Evolutionary conservation across 805 yeast species (phyloP).

Genomic region (Wickerhamiella shivajii): DNA sequence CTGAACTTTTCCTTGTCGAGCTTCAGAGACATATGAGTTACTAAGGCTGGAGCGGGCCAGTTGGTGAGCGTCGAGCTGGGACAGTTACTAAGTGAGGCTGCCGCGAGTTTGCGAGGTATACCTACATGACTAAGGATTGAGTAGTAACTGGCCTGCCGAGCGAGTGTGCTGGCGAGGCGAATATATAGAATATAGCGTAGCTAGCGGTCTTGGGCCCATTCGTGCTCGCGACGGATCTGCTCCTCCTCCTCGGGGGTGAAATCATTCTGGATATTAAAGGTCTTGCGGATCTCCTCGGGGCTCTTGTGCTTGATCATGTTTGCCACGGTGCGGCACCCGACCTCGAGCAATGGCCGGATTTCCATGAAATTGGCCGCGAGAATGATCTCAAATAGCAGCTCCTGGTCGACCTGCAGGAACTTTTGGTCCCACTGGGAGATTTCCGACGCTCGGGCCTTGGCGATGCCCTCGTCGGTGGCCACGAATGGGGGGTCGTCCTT

Average conservation of each 20-base stretch:
- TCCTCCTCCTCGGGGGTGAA: conserved; percentile 36
- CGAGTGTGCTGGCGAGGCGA: too few species aligned
- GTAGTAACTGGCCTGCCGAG: too few species aligned
- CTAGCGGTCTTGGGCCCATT: conserved; percentile 29
- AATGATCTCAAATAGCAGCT: conserved; percentile 35
- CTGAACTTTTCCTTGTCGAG: conserved; percentile 27
- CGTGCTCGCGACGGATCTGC: conserved; percentile 33
- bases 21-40: conserved; percentile 3
- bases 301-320: conserved; percentile 34
- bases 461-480: conserved; percentile 39
- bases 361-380: conserved; percentile 35
- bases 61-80: too few species aligned
- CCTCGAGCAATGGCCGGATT: conserved; percentile 31
- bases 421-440: conserved; percentile 93
- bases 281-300: conserved; percentile 33
- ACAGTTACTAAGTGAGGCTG: too few species aligned
- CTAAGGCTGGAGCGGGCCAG: too few species aligned
- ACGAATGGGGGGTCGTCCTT: conserved; percentile 52
- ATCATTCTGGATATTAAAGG: conserved; percentile 32
- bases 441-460: conserved; percentile 71
- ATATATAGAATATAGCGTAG: too few species aligned
- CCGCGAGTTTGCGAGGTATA: too few species aligned
- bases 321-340: conserved; percentile 36
- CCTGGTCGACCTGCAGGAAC: conserved; percentile 80
- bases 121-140: too few species aligned